phyloP scores from a whole-genome alignment of 2,329 filamentous ascomycete species.

The Corinectria fuckeliana region DNA sequence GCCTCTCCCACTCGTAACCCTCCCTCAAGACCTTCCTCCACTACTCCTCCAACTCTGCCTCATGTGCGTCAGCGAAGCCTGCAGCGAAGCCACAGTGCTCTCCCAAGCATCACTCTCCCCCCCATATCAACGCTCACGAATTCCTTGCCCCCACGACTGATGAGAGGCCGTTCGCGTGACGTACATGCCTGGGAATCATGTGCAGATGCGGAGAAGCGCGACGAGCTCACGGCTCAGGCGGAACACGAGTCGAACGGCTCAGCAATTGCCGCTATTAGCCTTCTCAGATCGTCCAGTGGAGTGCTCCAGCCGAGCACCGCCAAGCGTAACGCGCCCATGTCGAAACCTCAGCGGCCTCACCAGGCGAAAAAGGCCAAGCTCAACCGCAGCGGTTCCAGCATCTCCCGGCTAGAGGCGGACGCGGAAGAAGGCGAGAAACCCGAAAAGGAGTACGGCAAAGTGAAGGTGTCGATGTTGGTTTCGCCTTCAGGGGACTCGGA shows the following conservation, averaged over 20 bases:
- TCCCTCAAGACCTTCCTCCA: constrained; percentile 55
- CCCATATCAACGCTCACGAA: constrained; percentile 61
- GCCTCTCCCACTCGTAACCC: constrained; percentile 66
- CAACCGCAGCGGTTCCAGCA: constrained; percentile 65
- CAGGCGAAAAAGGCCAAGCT: constrained; percentile 68
- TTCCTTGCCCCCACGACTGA: constrained; percentile 61
- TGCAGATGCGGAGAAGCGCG: constrained; percentile 80
- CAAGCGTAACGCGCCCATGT: constrained; percentile 67
- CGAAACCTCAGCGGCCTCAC: constrained; percentile 41
- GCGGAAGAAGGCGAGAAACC: constrained; percentile 38
- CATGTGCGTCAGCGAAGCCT: constrained; percentile 60
- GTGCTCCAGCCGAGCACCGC: constrained; percentile 61
- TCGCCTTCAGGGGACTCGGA: constrained; percentile 72
- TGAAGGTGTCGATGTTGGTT: constrained; percentile 49
- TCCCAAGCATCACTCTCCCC: constrained; percentile 63
- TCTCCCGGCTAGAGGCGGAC: constrained; percentile 63
- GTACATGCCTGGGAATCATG: constrained; percentile 91
- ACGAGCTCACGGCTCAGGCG: constrained; percentile 80
- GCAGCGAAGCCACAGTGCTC: constrained; percentile 74
- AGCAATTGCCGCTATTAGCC: constrained; percentile 79
- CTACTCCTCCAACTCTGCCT: constrained; percentile 54
- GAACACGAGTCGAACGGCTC: constrained; percentile 82
- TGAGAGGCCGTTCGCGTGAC: constrained; percentile 80
- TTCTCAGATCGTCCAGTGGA: constrained; percentile 73
- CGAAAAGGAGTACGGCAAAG: constrained; percentile 39